Percentiles rank a stretch among this genome's conserved stretches.
Conservation (phyloP, 116 monocot species). For the Papilionanthe hybrid region DNA sequence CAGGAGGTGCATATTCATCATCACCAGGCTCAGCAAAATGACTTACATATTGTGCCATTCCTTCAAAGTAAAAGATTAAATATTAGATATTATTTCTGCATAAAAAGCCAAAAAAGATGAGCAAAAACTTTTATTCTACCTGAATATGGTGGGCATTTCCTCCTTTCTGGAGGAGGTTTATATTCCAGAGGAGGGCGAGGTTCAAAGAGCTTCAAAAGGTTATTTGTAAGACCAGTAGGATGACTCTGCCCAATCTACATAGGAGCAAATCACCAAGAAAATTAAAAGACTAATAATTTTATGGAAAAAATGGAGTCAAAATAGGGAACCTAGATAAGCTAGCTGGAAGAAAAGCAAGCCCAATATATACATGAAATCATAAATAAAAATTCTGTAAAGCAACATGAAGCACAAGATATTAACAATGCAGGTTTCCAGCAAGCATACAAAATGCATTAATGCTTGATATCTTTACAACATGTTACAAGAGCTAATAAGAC, state of each 20-base stretch:
- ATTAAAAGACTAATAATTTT: background rate
- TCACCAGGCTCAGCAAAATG: conserved; percentile 67
- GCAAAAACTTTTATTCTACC: conserved; percentile 13
- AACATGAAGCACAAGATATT: background rate
- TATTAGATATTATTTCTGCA: background rate
- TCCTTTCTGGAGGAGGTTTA: conserved; percentile 79
- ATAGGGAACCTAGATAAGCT: background rate
- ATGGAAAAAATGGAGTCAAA: background rate
- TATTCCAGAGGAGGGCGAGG: conserved; percentile 77
- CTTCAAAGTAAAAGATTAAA: conserved; percentile 17
- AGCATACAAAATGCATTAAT: background rate
- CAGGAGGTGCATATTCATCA: conserved; percentile 66
- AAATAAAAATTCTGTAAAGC: background rate
- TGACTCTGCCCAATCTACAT: conserved; percentile 89
- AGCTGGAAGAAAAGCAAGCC: background rate
- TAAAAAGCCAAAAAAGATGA: background rate
- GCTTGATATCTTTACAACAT: background rate
- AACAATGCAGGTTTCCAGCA: background rate
- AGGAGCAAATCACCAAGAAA: background rate
- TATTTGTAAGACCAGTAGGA: conserved; percentile 87
- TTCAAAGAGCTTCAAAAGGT: conserved; percentile 91
- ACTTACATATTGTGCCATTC: conserved; percentile 64
- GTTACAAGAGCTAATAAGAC: background rate
- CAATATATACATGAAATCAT: conserved; percentile 3
- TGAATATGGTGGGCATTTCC: conserved; percentile 59